phyloP scores from a whole-genome alignment of 108 stramenopile species.

The Stephanodiscus triporus region DNA sequence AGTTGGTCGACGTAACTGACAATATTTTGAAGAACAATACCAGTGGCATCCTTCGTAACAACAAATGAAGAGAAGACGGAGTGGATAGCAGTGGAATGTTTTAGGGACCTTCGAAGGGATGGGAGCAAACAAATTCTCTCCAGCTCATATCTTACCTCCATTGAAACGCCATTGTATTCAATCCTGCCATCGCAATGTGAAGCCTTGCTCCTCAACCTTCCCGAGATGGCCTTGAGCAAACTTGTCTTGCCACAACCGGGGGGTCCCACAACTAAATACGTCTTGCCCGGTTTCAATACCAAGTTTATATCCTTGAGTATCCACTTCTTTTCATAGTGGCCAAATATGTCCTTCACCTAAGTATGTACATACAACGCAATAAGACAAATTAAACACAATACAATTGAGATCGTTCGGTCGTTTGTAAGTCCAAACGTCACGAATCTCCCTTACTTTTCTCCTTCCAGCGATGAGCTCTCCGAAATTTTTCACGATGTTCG shows the following conservation, averaged over 20 bases:
- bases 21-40: constrained; percentile 45
- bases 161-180: constrained; percentile 55
- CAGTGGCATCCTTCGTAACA: constrained; percentile 38
- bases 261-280: constrained; percentile 62
- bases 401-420: neutral
- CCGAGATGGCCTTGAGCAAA: constrained; percentile 52
- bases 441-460: constrained; percentile 18
- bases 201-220: constrained; percentile 11
- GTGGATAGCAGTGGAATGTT: neutral
- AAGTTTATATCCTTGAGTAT: constrained; percentile 64
- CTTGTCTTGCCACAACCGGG: constrained; percentile 57
- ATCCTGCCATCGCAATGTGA: constrained; percentile 22
- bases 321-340: constrained; percentile 38
- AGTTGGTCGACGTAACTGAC: constrained; percentile 68
- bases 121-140: constrained; percentile 2
- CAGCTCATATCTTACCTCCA: constrained; percentile 25
- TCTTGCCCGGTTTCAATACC: constrained; percentile 68
- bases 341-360: constrained; percentile 33
- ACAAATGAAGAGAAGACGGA: constrained; percentile 8
- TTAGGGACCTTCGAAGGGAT: neutral
- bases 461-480: constrained; percentile 27
- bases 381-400: neutral
- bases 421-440: too few species aligned
- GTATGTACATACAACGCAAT: neutral
- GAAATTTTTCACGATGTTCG: constrained; percentile 26